A percentile compares a stretch with the other conserved stretches of the same genome.
Evolutionary conservation across 164 flowering plant species (phyloP).

Genomic region (Malania oleifera): DNA sequence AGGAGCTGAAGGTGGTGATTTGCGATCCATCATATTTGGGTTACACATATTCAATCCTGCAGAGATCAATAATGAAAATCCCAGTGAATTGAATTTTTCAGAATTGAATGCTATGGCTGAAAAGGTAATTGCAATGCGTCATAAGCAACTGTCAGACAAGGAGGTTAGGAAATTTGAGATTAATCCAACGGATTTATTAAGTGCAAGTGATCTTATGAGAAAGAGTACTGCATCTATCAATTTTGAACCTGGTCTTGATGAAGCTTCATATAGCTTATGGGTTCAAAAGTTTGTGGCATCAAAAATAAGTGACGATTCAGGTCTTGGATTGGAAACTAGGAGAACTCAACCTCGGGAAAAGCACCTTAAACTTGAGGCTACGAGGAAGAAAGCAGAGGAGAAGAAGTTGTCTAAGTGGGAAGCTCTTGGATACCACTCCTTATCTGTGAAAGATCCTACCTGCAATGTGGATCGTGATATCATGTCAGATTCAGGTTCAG

Average conservation of each 20-base stretch:
- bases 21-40: conserved; percentile 74
- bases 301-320: conserved; percentile 23
- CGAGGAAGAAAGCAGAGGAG: conserved; percentile 74
- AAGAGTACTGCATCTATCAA: conserved; percentile 18
- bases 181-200: conserved; percentile 26
- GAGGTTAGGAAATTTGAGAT: conserved; percentile 58
- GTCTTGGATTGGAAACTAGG: conserved; percentile 29
- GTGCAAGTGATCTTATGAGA: conserved; percentile 24
- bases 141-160: conserved; percentile 24
- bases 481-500: conserved; percentile 56
- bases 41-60: conserved; percentile 67
- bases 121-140: conserved; percentile 55
- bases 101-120: conserved; percentile 55
- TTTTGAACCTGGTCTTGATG: conserved; percentile 62
- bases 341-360: conserved; percentile 45
- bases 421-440: conserved; percentile 71
- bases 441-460: conserved; percentile 49
- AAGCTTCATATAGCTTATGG: conserved; percentile 81
- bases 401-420: conserved; percentile 79
- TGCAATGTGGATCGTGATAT: conserved; percentile 28
- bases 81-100: conserved; percentile 28
- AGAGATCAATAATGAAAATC: conserved; percentile 31
- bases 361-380: conserved; percentile 47
- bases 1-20: conserved; percentile 52
- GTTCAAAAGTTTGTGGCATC: conserved; percentile 65